Conservation (phyloP, 1,139 yeast species). For the Blastobotrys aristatus region DNA sequence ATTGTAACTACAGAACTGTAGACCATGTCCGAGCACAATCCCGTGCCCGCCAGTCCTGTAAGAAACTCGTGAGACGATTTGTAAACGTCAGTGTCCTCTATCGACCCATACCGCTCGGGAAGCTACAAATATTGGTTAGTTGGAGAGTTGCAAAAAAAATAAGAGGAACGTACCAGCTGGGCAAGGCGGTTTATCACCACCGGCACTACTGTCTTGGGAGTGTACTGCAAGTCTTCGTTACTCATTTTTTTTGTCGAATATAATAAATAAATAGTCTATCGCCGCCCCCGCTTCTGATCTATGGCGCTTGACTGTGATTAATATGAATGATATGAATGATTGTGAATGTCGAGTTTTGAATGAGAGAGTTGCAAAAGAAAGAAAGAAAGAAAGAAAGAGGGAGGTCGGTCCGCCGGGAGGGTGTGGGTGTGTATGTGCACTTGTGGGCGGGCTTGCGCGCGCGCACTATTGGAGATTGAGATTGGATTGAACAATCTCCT, state of each 20-base stretch:
- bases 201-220: conserved; percentile 16
- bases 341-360: too few relatives aligned
- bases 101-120: conserved; percentile 25
- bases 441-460: too few relatives aligned
- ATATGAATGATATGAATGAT: not conserved
- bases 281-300: too few relatives aligned
- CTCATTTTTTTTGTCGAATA: too few relatives aligned
- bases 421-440: too few relatives aligned
- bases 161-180: conserved; percentile 17
- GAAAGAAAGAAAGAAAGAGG: not conserved
- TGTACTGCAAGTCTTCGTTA: conserved; percentile 11
- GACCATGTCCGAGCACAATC: conserved; percentile 22
- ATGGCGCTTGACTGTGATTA: not conserved
- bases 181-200: conserved; percentile 15
- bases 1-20: conserved; percentile 17
- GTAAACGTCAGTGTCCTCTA: conserved; percentile 27
- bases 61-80: conserved; percentile 23
- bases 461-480: too few relatives aligned
- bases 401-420: too few relatives aligned
- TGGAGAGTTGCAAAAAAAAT: too few relatives aligned
- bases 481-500: too few relatives aligned
- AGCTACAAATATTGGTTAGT: too few relatives aligned
- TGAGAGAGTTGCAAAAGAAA: too few relatives aligned
- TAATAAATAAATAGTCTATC: too few relatives aligned
- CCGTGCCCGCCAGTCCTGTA: conserved; percentile 22